Conservation (phyloP, 495 filamentous ascomycete genomes). For the Saxispiralis lemnorum region DNA sequence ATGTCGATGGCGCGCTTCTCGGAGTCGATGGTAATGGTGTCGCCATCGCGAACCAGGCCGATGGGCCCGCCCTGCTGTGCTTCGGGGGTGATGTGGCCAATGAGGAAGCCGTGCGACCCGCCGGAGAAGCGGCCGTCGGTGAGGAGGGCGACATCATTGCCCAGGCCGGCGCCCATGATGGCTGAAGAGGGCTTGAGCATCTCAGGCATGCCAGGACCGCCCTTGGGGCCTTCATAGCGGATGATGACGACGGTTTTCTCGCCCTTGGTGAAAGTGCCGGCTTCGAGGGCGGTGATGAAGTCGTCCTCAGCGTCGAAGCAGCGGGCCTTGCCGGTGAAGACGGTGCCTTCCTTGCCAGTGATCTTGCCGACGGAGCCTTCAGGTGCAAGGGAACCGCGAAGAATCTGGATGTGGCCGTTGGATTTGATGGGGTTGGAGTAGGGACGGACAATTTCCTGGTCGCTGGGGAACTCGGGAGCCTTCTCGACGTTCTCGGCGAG, state of each 20-base stretch:
- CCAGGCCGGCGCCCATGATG: slow-evolving; percentile 74
- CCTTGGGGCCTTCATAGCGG: slow-evolving; percentile 80
- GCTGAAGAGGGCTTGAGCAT: slow-evolving; percentile 71
- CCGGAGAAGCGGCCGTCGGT: slow-evolving; percentile 66
- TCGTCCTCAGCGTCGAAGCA: slow-evolving; percentile 53
- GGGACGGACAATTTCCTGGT: slow-evolving; percentile 85
- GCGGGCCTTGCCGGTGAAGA: slow-evolving; percentile 71
- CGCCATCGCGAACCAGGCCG: slow-evolving; percentile 49
- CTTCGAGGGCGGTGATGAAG: slow-evolving; percentile 30
- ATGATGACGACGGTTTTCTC: slow-evolving; percentile 97
- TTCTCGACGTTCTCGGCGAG: slow-evolving; percentile 76
- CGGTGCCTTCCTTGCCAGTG: slow-evolving; percentile 88
- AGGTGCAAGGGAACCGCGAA: slow-evolving; percentile 76
- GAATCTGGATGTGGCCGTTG: slow-evolving; percentile 92
- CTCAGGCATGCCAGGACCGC: slow-evolving; percentile 71
- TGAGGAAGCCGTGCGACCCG: slow-evolving; percentile 63
- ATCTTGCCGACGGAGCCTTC: slow-evolving; percentile 94
- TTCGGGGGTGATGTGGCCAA: slow-evolving; percentile 58
- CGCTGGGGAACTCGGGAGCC: slow-evolving; percentile 55
- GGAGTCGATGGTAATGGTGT: slow-evolving; percentile 54
- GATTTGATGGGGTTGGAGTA: slow-evolving; percentile 80
- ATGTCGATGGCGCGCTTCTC: slow-evolving; percentile 45
- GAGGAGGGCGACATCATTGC: slow-evolving; percentile 63
- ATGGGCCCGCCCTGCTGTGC: slow-evolving; percentile 54
- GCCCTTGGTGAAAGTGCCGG: slow-evolving; percentile 74